phyloP scores from a whole-genome alignment of 106 monocot species.

The Acorus gramineus region DNA sequence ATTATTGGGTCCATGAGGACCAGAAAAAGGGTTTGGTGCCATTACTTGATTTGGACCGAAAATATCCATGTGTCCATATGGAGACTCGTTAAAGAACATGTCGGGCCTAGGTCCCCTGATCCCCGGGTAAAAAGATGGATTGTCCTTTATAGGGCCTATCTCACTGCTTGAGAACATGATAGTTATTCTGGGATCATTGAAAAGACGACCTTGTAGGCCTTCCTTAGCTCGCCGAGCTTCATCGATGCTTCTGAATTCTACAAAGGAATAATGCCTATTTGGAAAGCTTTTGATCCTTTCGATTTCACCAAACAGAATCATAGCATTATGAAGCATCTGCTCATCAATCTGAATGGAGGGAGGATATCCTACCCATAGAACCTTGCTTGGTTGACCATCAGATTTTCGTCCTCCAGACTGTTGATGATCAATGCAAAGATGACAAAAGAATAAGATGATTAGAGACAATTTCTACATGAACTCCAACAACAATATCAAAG shows the following conservation, averaged over 20 bases:
- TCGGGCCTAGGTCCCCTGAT: slow-evolving; percentile 27
- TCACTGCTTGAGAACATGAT: slow-evolving; percentile 66
- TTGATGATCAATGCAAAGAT: slow-evolving; percentile 2
- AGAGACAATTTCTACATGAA: background rate
- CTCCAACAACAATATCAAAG: no score
- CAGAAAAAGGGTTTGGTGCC: slow-evolving; percentile 31
- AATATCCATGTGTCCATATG: slow-evolving; percentile 30
- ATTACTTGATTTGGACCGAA: slow-evolving; percentile 21
- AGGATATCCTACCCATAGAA: slow-evolving; percentile 76
- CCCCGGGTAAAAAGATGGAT: slow-evolving; percentile 18
- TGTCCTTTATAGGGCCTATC: slow-evolving; percentile 16
- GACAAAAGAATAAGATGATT: slow-evolving; percentile 2
- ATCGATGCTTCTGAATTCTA: slow-evolving; percentile 81
- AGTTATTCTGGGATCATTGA: slow-evolving; percentile 83
- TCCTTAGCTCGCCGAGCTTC: slow-evolving; percentile 93
- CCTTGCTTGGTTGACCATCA: slow-evolving; percentile 53
- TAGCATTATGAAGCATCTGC: slow-evolving; percentile 80
- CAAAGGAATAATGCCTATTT: slow-evolving; percentile 51
- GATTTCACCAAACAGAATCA: slow-evolving; percentile 95
- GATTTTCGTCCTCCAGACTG: slow-evolving; percentile 10
- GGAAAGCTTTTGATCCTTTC: slow-evolving; percentile 65
- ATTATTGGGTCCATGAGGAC: slow-evolving; percentile 16
- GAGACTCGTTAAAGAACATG: slow-evolving; percentile 34
- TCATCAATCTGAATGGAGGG: slow-evolving; percentile 65
- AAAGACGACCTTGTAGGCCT: slow-evolving; percentile 84